Evolutionary conservation across 352 stramenopile genomes (phyloP), one percentile per base, ranked within the genome.

Genomic region (Phytophthora citrophthora): DNA sequence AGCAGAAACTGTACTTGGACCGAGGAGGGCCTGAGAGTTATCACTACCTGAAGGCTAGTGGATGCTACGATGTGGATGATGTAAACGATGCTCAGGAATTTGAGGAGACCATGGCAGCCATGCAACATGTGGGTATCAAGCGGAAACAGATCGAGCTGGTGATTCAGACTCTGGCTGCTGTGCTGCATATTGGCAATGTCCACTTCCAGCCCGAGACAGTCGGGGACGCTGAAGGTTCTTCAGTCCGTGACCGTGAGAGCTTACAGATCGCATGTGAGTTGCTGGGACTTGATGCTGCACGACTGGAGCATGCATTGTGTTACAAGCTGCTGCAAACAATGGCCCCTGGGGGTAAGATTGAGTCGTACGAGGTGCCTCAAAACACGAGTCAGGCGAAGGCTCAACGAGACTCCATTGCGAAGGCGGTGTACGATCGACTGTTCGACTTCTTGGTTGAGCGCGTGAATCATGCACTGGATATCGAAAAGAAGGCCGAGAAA

Each of bases 381-480:
- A 95, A 95, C 61, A 66, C 73, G 8, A 93, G 68, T 32, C 94
- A 98, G 67, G 97, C 97, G 0, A 71, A 77, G 6, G 91, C 97
- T 48, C 96, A 96, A 61, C 85, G 97, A 5, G 96, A 99, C 72
- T 97, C 96, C 3, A 93, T 99, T 36, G 96, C 96, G 6, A 99
- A 99, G 82, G 83, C 96, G 40, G 81, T 99, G 10, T 99, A 99
- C 71, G 96, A 96, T 20, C 90, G 89, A 34, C 64, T 99, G 11
- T 99, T 99, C 76, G 79, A 98, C 48, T 99, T 98, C 77, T 81
- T 99, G 32, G 96, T 99, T 23, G 90, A 96, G 50, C 84, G 88
- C 32, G 77, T 97, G 32, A 97, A 97, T 54, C 77, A 91, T 58
- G 88, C 88, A 5, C 56, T 95, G 12, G 88, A 95, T 60, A 78